Evolutionary conservation across 2,329 filamentous ascomycete genomes (phyloP).

Genomic region (Zelopaecilomyces penicillatus): DNA sequence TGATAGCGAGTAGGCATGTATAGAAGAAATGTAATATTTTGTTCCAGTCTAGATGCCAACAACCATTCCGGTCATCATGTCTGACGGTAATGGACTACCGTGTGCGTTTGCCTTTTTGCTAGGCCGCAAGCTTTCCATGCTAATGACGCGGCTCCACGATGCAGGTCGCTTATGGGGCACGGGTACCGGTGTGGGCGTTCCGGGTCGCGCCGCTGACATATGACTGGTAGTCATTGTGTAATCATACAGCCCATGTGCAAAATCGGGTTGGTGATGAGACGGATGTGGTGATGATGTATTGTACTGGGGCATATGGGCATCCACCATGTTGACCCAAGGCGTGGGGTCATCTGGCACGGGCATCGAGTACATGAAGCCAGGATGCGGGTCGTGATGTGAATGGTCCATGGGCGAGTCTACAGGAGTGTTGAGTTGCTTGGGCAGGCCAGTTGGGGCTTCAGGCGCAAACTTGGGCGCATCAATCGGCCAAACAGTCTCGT

Average conservation of each 20-base stretch:
- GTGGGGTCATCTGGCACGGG: conserved; percentile 22
- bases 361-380: conserved; percentile 21
- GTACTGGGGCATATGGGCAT: conserved; percentile 10
- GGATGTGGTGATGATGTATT: conserved; percentile 10
- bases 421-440: conserved; percentile 25
- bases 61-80: conserved; percentile 15
- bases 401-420: conserved; percentile 15
- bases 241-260: conserved; percentile 14
- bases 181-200: conserved; percentile 26
- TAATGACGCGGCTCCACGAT: conserved; percentile 30
- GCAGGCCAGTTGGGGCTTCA: conserved; percentile 18
- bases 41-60: conserved; percentile 16
- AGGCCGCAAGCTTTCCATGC: conserved; percentile 29
- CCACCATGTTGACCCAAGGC: conserved; percentile 13
- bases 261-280: conserved; percentile 9
- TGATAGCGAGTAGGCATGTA: no score
- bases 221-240: conserved; percentile 18
- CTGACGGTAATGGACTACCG: conserved; percentile 16
- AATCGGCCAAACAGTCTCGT: conserved; percentile 28
- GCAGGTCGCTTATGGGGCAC: conserved; percentile 30
- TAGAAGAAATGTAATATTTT: neutral
- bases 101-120: conserved; percentile 27
- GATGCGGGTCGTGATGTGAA: conserved; percentile 7
- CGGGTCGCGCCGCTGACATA: conserved; percentile 22
- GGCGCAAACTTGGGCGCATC: conserved; percentile 32